phyloP scores from a whole-genome alignment of 1,139 yeast species.

The Geotrichum bryndzae region DNA sequence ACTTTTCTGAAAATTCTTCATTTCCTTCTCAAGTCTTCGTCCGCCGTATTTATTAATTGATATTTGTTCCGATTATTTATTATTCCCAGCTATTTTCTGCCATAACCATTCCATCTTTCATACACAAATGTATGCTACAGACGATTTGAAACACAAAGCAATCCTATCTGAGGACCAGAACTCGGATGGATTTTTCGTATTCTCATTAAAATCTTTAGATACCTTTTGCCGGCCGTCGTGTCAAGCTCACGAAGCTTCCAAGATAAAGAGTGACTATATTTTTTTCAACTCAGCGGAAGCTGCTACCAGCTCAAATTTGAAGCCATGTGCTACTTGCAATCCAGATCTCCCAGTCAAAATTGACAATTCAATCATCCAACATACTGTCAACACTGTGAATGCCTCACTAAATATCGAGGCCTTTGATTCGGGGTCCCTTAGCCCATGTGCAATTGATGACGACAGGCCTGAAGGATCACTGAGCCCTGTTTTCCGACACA shows the following conservation, averaged over 20 bases:
- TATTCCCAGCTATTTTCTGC: constrained; percentile 25
- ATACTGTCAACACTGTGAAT: constrained; percentile 54
- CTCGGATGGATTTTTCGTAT: background rate
- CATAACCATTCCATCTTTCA: constrained; percentile 21
- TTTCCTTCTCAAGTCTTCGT: constrained; percentile 13
- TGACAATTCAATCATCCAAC: constrained; percentile 48
- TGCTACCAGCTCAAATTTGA: constrained; percentile 24
- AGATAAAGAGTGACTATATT: too few species aligned
- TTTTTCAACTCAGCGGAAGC: too few species aligned
- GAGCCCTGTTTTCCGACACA: background rate
- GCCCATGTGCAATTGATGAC: constrained; percentile 30
- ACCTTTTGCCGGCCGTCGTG: constrained; percentile 5
- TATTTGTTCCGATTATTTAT: constrained; percentile 23
- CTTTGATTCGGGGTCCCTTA: constrained; percentile 37
- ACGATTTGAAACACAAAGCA: constrained; percentile 2
- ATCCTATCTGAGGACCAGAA: background rate
- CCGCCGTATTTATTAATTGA: constrained; percentile 11
- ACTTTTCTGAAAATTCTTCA: constrained; percentile 1
- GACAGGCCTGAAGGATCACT: too few species aligned
- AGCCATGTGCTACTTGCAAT: constrained; percentile 51
- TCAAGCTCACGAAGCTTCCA: background rate
- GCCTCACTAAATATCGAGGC: constrained; percentile 19
- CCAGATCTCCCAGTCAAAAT: constrained; percentile 33
- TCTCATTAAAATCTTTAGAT: background rate
- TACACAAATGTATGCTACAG: background rate